Conservation (phyloP, 1,284 basidiomycete species). For the Cutaneotrichosporon curvatum region DNA sequence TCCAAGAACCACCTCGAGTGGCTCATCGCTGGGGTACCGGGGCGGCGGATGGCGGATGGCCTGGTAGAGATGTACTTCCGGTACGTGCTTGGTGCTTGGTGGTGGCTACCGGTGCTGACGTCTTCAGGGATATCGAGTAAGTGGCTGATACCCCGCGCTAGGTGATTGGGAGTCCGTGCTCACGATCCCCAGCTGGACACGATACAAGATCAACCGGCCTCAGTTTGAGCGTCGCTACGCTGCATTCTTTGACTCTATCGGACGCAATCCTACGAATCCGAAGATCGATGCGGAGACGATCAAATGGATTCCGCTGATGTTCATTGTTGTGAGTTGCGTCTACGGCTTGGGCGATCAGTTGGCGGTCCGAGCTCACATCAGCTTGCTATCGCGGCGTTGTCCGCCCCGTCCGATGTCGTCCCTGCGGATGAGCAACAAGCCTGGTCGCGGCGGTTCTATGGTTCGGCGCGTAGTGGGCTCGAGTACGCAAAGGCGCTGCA, state of each 20-base stretch:
- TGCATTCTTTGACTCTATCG: constrained; percentile 44
- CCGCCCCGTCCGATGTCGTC: constrained; percentile 42
- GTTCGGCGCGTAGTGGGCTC: constrained; percentile 42
- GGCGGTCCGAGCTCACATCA: constrained; percentile 16
- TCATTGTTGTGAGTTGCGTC: constrained; percentile 44
- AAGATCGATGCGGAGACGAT: constrained; percentile 44
- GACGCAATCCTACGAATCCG: constrained; percentile 39
- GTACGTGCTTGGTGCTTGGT: constrained; percentile 19
- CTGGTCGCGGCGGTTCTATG: constrained; percentile 47
- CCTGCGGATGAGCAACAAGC: constrained; percentile 39
- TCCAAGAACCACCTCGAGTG: constrained; percentile 43
- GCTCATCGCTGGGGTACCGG: constrained; percentile 45
- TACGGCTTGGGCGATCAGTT: too few species aligned
- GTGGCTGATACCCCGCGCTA: too few species aligned
- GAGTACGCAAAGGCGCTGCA: constrained; percentile 48
- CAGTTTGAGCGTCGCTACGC: constrained; percentile 42
- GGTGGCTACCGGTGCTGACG: neutral
- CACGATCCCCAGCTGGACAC: constrained; percentile 42
- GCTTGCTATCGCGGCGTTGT: constrained; percentile 47
- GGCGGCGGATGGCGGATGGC: constrained; percentile 42
- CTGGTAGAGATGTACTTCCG: constrained; percentile 45
- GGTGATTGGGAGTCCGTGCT: neutral
- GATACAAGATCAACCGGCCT: constrained; percentile 47
- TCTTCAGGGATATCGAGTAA: constrained; percentile 15
- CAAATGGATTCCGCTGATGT: constrained; percentile 47